These are phyloP conservation scores for Coemansia sp. DNA, from an alignment of 192 early-diverging fungal genomes.

Conservation along the genomic window DNA sequence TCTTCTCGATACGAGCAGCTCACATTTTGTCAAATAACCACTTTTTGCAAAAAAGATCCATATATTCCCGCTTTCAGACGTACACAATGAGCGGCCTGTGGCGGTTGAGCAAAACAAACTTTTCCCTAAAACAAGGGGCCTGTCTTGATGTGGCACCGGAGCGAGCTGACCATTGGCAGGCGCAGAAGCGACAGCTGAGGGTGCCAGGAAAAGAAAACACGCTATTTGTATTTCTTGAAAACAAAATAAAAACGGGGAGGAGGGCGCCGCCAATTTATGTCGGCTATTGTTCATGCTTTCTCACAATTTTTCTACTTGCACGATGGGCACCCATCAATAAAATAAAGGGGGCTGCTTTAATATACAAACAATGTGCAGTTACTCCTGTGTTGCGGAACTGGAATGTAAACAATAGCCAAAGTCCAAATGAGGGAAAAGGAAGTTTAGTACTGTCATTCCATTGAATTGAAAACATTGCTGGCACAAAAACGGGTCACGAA, in stretches of 20 bases:
- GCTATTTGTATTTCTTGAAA: neutral
- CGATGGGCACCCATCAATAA: neutral
- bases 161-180: neutral
- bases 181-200: neutral
- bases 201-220: neutral
- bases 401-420: constrained; percentile 2
- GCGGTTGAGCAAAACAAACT: neutral
- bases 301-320: neutral
- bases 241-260: neutral
- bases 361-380: constrained; percentile 7
- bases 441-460: neutral
- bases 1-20: neutral
- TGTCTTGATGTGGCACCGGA: constrained; percentile 4
- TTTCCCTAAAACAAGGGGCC: neutral
- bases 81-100: neutral
- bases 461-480: neutral
- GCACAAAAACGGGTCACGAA: neutral
- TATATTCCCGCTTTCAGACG: neutral
- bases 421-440: constrained; percentile 7
- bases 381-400: neutral
- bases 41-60: neutral
- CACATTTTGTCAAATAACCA: neutral
- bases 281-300: constrained; percentile 8
- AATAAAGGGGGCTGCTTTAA: constrained; percentile 3
- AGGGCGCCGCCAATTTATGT: constrained; percentile 11